Percentiles rank a stretch among this genome's conserved stretches.
These are phyloP conservation scores for Pinus taeda DNA, from an alignment of 75 land plant species.

Conservation along the genomic window DNA sequence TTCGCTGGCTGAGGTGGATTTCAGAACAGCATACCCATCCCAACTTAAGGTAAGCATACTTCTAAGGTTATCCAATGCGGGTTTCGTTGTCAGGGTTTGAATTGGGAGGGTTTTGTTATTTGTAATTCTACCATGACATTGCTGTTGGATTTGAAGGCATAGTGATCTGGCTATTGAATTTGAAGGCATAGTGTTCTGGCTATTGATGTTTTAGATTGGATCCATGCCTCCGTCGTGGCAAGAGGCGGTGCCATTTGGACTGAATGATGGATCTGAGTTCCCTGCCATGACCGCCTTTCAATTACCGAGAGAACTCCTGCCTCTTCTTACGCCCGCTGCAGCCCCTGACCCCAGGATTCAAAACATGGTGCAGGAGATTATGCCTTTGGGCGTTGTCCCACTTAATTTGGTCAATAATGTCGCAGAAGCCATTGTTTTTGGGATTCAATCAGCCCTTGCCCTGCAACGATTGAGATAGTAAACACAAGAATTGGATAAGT, in stretches of 20 bases:
- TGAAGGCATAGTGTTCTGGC: not conserved
- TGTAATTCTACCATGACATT: not conserved
- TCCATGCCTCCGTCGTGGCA: constrained; percentile 38
- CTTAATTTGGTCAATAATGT: constrained; percentile 26
- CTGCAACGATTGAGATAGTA: constrained; percentile 5
- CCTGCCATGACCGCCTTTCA: constrained; percentile 34
- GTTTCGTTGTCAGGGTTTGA: not conserved
- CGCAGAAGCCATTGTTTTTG: constrained; percentile 30
- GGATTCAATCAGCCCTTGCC: constrained; percentile 28
- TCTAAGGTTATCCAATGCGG: not conserved
- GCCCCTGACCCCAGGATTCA: constrained; percentile 28
- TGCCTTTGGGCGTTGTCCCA: constrained; percentile 27
- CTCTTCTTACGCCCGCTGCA: constrained; percentile 4
- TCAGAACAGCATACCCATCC: not conserved
- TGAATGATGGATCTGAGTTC: constrained; percentile 31
- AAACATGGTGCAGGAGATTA: constrained; percentile 21
- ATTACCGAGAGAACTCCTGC: constrained; percentile 16
- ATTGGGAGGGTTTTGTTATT: not conserved
- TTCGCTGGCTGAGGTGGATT: no score
- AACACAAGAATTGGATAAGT: not conserved
- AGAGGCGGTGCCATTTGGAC: constrained; percentile 17
- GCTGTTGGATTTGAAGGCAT: not conserved
- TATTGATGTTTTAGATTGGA: not conserved
- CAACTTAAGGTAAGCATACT: not conserved
- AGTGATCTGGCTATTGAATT: not conserved